phyloP scores from a whole-genome alignment of 2,329 filamentous ascomycete species.

The Emmonsia crescens region DNA sequence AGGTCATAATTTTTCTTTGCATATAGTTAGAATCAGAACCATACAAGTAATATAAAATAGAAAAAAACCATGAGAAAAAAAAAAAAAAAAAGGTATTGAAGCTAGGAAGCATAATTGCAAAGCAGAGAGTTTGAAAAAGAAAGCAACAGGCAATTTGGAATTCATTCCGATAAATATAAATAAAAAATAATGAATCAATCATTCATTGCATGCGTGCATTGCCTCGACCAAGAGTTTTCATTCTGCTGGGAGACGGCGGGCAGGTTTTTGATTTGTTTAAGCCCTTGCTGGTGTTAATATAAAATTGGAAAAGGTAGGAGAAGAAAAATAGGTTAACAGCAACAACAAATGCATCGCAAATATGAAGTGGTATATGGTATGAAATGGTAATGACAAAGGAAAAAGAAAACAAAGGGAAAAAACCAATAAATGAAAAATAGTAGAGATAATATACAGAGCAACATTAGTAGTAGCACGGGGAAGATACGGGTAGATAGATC shows the following conservation, averaged over 20 bases:
- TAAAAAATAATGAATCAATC: not conserved
- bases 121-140: too few species aligned
- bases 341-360: slow-evolving; percentile 1
- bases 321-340: not conserved
- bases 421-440: not conserved
- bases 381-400: not conserved
- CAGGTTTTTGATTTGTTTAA: not conserved
- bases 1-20: too few species aligned
- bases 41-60: too few species aligned
- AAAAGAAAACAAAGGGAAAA: not conserved
- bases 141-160: not conserved
- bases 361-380: not conserved
- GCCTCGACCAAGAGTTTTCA: not conserved
- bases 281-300: too few species aligned
- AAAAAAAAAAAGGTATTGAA: too few species aligned
- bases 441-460: slow-evolving; percentile 1
- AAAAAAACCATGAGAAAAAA: too few species aligned
- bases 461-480: not conserved
- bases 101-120: too few species aligned
- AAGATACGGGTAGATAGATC: too few species aligned
- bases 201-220: too few species aligned
- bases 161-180: not conserved
- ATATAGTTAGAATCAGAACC: too few species aligned
- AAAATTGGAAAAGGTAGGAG: too few species aligned
- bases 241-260: not conserved